Evolutionary conservation across 2,329 filamentous ascomycete genomes (phyloP).

Genomic region (Atkinsonella hypoxylon): DNA sequence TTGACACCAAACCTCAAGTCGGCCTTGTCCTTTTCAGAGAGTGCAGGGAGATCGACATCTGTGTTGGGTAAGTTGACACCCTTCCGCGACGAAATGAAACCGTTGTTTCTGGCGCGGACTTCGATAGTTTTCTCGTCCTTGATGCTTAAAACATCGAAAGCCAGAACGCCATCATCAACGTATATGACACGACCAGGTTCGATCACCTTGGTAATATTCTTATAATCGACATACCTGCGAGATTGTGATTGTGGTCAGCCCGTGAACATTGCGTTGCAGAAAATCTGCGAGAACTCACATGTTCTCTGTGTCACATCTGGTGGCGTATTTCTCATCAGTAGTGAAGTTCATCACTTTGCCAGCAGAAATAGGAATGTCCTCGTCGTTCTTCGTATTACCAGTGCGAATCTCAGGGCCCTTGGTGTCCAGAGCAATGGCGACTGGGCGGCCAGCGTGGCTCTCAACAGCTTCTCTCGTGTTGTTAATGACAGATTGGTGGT

Average conservation of each 20-base stretch:
- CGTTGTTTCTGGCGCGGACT: constrained; percentile 87
- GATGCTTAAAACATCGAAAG: constrained; percentile 84
- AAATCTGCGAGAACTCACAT: constrained; percentile 52
- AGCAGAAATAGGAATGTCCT: constrained; percentile 76
- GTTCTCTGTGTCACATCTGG: constrained; percentile 75
- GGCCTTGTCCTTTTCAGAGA: constrained; percentile 95
- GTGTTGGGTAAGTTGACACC: constrained; percentile 98
- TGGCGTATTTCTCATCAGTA: constrained; percentile 86
- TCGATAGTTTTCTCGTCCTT: constrained; percentile 81
- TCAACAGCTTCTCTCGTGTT: constrained; percentile 81
- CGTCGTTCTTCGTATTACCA: constrained; percentile 64
- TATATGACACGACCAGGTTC: constrained; percentile 84
- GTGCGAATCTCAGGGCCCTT: constrained; percentile 53
- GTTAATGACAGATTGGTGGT: constrained; percentile 97
- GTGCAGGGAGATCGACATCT: constrained; percentile 91
- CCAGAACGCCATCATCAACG: constrained; percentile 95
- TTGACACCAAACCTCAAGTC: constrained; percentile 94
- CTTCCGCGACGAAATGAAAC: constrained; percentile 97
- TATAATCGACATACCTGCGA: constrained; percentile 87
- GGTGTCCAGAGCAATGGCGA: constrained; percentile 85
- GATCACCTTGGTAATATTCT: constrained; percentile 99
- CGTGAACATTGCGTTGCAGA: too few species aligned
- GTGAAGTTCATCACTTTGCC: constrained; percentile 89
- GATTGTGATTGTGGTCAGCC: not conserved
- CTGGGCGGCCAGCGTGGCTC: constrained; percentile 64